Evolutionary conservation across 805 yeast genomes (phyloP), one percentile per base, ranked within the genome.

Genomic region (Teunomyces panamensis): DNA sequence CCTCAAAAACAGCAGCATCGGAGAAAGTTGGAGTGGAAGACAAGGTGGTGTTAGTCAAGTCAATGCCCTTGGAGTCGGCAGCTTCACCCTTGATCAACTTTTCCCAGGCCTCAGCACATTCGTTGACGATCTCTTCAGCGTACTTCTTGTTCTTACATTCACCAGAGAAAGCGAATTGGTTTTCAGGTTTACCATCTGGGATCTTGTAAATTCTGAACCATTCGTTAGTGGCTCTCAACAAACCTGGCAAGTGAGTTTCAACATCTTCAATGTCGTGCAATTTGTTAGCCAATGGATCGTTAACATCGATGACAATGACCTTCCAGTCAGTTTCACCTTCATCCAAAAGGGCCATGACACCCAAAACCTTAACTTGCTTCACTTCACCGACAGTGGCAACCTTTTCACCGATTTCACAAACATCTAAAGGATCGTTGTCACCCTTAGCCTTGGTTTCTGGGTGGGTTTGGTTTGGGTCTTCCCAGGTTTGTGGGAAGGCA

Each of bases 291-390:
- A 85, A 62, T 41, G 87, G 85, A 63, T 88, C 95, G 45, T 76
- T 70, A 28, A 74, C 70, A 59, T 85, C 84, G 48, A 89, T 85
- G 14, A 78, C 89, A 49, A 89, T 79, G 29, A 89, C 75, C 69
- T 89, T 89, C 98, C 98, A 92, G 73, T 92, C 99, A 49, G 96
- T 79, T 73, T 94, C 99, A 56, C 97, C 97, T 68, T 91, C 97
- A 59, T 87, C 95, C 50, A 87, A 81, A 58, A 87, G 71, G 4
- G 90, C 94, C 70, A 87, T 69, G 37, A 87, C 84, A 46, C 94
- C 94, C 49, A 87, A 72, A 5, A 87, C 77, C 67, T 87, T 85
- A 39, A 80, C 89, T 56, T 73, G 80, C 60, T 76, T 79, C 44
- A 86, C 71, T 53, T 75, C 74, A 46, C 85, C 85, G 30, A 75